Evolutionary conservation across 2,329 filamentous ascomycete species (phyloP).

Genomic region (Hypoxylon sp.): DNA sequence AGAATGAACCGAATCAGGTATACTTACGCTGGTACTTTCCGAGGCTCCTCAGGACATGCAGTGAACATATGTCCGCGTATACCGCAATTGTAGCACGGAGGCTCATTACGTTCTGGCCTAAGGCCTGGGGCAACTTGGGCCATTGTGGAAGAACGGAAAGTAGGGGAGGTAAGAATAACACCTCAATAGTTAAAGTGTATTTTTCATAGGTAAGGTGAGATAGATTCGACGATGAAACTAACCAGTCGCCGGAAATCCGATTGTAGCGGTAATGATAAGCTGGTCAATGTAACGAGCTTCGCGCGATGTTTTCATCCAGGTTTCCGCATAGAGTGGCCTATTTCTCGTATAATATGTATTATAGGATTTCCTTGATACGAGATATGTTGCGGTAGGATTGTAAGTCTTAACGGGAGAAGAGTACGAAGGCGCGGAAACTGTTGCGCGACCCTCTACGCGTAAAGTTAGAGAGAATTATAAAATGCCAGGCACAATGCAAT

Average conservation of each 20-base stretch:
- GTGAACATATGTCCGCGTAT: slow-evolving; percentile 51
- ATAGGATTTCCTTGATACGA: slow-evolving; percentile 18
- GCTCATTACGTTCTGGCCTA: slow-evolving; percentile 46
- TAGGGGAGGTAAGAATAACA: slow-evolving; percentile 6
- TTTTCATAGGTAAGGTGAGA: slow-evolving; percentile 6
- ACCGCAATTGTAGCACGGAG: slow-evolving; percentile 52
- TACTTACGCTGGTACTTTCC: slow-evolving; percentile 52
- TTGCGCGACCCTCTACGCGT: slow-evolving; percentile 28
- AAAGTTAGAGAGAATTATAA: slow-evolving; percentile 26
- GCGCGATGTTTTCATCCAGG: slow-evolving; percentile 14
- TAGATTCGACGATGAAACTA: slow-evolving; percentile 5
- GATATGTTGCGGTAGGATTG: slow-evolving; percentile 7
- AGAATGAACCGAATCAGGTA: slow-evolving; percentile 7
- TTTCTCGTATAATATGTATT: slow-evolving; percentile 4
- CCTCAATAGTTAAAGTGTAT: slow-evolving; percentile 3
- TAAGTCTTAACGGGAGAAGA: slow-evolving; percentile 16
- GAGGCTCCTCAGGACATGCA: slow-evolving; percentile 51
- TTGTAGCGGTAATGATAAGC: slow-evolving; percentile 16
- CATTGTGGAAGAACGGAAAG: slow-evolving; percentile 38
- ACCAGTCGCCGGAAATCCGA: slow-evolving; percentile 19
- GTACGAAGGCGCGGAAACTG: slow-evolving; percentile 17
- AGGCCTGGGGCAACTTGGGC: slow-evolving; percentile 45
- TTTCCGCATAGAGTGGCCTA: background rate
- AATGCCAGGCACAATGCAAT: slow-evolving; percentile 13
- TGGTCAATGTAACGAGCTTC: background rate